These are phyloP conservation scores for Neurospora pannonica DNA, from an alignment of 495 filamentous ascomycete genomes.

Conservation along the genomic window DNA sequence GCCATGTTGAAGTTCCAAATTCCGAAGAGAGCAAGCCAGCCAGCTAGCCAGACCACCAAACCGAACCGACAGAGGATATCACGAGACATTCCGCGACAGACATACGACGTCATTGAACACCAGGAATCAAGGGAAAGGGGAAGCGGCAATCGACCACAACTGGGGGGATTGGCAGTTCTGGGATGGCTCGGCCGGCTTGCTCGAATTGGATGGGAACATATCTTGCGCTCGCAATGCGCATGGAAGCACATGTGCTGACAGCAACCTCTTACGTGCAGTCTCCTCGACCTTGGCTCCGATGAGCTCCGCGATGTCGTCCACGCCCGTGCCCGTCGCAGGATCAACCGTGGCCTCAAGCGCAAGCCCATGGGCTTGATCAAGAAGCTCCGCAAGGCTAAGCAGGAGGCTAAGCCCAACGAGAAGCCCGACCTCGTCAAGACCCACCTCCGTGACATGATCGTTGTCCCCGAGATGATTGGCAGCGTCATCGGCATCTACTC, in stretches of 20 bases:
- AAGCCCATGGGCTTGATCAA: conserved; percentile 99
- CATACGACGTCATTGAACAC: background rate
- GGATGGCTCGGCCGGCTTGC: background rate
- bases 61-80: background rate
- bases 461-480: conserved; percentile 99
- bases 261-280: conserved; percentile 29
- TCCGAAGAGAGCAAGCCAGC: background rate
- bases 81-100: background rate
- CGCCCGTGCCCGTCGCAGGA: conserved; percentile 93
- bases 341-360: conserved; percentile 99
- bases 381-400: conserved; percentile 99
- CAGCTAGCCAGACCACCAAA: background rate
- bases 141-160: background rate
- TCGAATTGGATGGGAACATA: background rate
- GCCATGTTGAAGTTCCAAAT: background rate
- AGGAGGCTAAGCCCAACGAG: conserved; percentile 99
- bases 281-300: conserved; percentile 96
- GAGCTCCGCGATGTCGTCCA: conserved; percentile 98
- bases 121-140: background rate
- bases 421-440: conserved; percentile 98
- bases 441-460: conserved; percentile 97
- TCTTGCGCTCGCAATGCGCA: background rate
- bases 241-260: conserved; percentile 10
- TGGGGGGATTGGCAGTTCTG: background rate
- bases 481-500: conserved; percentile 97